Evolutionary conservation across 768 basidiomycete genomes (phyloP), one percentile per base, ranked within the genome.

Genomic region (Podaxis mareebaensis): DNA sequence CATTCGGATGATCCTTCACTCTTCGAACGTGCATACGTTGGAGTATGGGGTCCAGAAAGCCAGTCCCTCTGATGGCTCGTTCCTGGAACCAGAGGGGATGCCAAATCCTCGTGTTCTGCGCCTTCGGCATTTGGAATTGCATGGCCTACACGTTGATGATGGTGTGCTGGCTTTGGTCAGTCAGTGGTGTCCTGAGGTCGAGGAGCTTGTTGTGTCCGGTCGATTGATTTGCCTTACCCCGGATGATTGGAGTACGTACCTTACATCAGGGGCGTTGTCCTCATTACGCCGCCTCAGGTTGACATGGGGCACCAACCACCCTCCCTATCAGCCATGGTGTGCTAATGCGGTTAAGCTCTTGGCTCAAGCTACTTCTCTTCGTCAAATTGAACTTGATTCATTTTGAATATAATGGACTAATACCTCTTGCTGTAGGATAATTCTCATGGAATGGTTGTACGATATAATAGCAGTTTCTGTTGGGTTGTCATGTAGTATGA

Each of bases 221-320:
- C 76, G 83, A 26, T 71, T 65, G 40, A 70, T 79, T 10, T 71
- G 74, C n/a, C 64, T 83, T 24, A 65, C 70, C 6, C 65, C 76
- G 28, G 60, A 72, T 20, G 79, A 81, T 65, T 86, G 83, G 85
- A 68, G 66, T 4, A 53, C 67, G 17, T 80, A 82, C 60, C 68
- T 85, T 46, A 53, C 60, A 10, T 78, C 74, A 39, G 75, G 78
- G 3, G 67, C 70, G 8, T 67, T 81, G 5, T 65, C 76, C 5
- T 70, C 65, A 6, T 71, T 84, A 54, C 73, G 71, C 33, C 67
- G 67, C 12, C 69, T 85, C 5, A 67, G 70, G 4, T 60, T 81
- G 30, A 76, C 83, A 4, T 70, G 74, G 66, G 80, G 79, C 1
- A 80, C 77, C 1, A 73, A 75, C 55, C 52, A 63, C 4, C 81